Base-by-base conservation (phyloP, 75 land plant species). In the Larix kaempferi region DNA sequence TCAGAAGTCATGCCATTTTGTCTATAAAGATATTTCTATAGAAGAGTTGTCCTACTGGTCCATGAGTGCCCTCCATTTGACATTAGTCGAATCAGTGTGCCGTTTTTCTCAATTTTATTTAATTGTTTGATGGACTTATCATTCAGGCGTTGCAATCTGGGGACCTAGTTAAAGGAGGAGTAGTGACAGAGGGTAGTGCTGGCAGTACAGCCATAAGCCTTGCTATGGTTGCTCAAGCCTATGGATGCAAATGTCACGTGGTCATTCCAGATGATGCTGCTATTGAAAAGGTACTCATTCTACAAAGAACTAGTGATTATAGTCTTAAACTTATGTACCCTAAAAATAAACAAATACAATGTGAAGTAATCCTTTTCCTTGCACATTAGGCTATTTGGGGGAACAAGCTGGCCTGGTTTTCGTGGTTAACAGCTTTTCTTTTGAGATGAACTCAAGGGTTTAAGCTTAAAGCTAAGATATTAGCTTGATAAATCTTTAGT, bases 261-360 rank as follows among this genome's bases (percentile, higher is more conserved):
- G 98, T 95, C 52, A 93, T 98, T 60, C 99, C 99, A 7, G 99
- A 98, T 83, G 99, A 98, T 89, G 99, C 89, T 78, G 99, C 99
- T 21, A 89, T 95, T 75, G 99, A 98, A 78, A 98, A 98, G 91
- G 99, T 98, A 85, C 49, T 67, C 65, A 39, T 49, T 49, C 54
- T 49, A 49, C 54, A 49, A 49, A 49, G 54, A 49, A 17, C 21
- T 8, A n/a, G 8, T 19, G 22, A n/a, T 62, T 25, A 19, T n/a
- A 62, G 25, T 62, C 64, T 62, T n/a, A 62, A 62, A 62, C 21
- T 55, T 15, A 19, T 12, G 15, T 74, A n/a, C 5, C 76, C 59
- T 26, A 19, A 23, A 74, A 44, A 8, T 49, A 25, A 56, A 19
- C 14, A 35, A 72, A 27, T 17, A 39, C 66, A 27, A 14, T 15